Evolutionary conservation across 441 rosid species (phyloP).

Genomic region (Dalechampia spathulata): DNA sequence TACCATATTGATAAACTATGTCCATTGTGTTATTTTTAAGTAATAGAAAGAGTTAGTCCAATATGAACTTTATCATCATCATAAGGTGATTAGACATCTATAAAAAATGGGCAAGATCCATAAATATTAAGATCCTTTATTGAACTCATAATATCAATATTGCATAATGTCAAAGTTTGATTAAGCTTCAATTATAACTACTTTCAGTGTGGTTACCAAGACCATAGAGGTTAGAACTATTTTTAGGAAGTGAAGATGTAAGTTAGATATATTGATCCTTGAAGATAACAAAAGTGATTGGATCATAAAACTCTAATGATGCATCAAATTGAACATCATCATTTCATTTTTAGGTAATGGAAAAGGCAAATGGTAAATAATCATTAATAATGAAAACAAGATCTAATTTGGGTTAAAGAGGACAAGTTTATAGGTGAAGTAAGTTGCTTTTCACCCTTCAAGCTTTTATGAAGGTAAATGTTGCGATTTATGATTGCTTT

Average conservation of each 20-base stretch:
- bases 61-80: conserved; percentile 14
- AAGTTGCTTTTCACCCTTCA: no score
- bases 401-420: conserved; percentile 33
- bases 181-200: conserved; percentile 30
- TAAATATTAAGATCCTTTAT: conserved; percentile 48
- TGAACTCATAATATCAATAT: conserved; percentile 38
- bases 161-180: conserved; percentile 54
- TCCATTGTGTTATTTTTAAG: conserved; percentile 85
- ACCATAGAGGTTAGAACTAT: conserved; percentile 51
- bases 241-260: conserved; percentile 46
- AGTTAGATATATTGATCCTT: conserved; percentile 79
- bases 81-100: conserved; percentile 43
- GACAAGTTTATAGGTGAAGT: no score
- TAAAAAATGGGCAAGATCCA: conserved; percentile 71
- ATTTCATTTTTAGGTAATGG: conserved; percentile 43
- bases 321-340: conserved; percentile 61
- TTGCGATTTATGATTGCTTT: no score
- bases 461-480: no score
- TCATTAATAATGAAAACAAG: conserved; percentile 47
- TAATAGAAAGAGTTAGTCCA: conserved; percentile 45
- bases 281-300: conserved; percentile 39
- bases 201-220: conserved; percentile 72
- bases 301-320: conserved; percentile 21
- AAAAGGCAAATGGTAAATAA: conserved; percentile 59
- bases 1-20: conserved; percentile 37